Evolutionary conservation across 2,329 filamentous ascomycete genomes (phyloP).

Genomic region (Harringtonia lauricola): DNA sequence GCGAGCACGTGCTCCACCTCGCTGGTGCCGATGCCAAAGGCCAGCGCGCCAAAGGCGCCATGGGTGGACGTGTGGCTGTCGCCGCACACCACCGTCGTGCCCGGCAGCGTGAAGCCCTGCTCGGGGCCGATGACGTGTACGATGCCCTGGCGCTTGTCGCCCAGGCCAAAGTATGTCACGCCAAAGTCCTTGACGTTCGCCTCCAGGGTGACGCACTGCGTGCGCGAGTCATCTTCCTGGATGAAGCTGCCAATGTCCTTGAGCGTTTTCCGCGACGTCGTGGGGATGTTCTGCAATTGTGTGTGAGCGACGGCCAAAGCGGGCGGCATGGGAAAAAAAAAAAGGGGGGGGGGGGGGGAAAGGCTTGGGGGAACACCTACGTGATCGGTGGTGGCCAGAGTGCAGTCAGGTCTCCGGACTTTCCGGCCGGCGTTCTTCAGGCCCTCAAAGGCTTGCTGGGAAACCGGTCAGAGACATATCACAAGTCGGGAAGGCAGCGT

Average conservation of each 20-base stretch:
- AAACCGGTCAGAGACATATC: constrained; percentile 1
- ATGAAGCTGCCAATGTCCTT: constrained; percentile 93
- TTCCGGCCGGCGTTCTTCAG: constrained; percentile 78
- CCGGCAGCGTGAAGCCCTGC: constrained; percentile 95
- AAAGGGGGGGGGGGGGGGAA: too few relatives aligned
- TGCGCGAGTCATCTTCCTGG: constrained; percentile 83
- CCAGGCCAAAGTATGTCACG: constrained; percentile 92
- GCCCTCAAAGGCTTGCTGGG: constrained; percentile 90
- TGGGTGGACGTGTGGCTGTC: constrained; percentile 98
- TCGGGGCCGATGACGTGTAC: constrained; percentile 98
- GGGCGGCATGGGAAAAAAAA: too few relatives aligned
- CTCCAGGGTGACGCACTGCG: constrained; percentile 92
- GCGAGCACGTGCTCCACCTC: constrained; percentile 98
- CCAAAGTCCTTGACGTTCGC: constrained; percentile 96
- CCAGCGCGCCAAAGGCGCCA: constrained; percentile 88
- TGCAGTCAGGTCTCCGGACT: constrained; percentile 92
- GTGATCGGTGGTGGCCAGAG: constrained; percentile 91
- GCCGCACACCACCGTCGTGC: constrained; percentile 93
- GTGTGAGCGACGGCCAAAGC: constrained; percentile 9
- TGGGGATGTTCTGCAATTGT: constrained; percentile 88
- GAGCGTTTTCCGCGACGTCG: constrained; percentile 78
- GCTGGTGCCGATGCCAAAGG: constrained; percentile 94
- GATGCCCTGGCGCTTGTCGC: constrained; percentile 94
- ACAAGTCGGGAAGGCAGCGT: not conserved
- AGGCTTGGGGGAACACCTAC: constrained; percentile 41